Percentiles rank a stretch among this genome's conserved stretches.
Evolutionary conservation across 169 alveolate species (phyloP).

Genomic region (Cyclospora cayetanensis): DNA sequence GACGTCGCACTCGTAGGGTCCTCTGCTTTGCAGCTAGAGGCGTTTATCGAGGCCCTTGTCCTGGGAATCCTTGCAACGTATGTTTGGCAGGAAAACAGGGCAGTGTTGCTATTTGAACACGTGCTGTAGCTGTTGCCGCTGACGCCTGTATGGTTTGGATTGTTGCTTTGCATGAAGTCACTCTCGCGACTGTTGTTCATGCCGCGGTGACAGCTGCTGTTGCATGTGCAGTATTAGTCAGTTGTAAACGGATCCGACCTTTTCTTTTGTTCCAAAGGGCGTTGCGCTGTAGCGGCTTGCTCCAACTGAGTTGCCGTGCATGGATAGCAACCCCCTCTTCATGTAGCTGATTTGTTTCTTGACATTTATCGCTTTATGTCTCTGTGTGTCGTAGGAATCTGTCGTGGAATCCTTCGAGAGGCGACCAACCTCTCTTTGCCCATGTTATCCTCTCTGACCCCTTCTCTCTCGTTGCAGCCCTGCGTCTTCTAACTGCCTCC

Average conservation of each 20-base stretch:
- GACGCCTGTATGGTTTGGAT: too few relatives aligned
- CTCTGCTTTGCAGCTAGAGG: neutral
- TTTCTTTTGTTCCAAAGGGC: neutral
- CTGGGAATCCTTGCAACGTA: slow-evolving; percentile 5
- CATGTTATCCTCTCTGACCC: neutral
- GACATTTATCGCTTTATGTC: too few relatives aligned
- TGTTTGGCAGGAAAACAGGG: too few relatives aligned
- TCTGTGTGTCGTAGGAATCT: neutral
- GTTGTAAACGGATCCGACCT: neutral
- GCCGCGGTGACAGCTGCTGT: neutral
- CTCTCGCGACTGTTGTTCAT: neutral
- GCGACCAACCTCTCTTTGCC: neutral
- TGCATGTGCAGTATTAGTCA: too few relatives aligned
- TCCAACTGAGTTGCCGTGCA: too few relatives aligned
- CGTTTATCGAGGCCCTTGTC: slow-evolving; percentile 25
- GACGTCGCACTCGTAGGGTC: neutral
- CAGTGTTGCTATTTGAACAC: too few relatives aligned
- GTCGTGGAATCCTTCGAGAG: slow-evolving; percentile 1
- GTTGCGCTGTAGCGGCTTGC: neutral
- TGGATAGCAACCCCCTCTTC: too few relatives aligned
- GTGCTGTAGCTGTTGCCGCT: neutral
- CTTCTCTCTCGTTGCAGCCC: neutral
- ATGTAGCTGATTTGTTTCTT: too few relatives aligned
- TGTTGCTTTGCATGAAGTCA: too few relatives aligned
- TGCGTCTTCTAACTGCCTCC: slow-evolving; percentile 32